Base-by-base conservation (phyloP, 495 filamentous ascomycete genomes). In the Penicillium cosmopolitanum region DNA sequence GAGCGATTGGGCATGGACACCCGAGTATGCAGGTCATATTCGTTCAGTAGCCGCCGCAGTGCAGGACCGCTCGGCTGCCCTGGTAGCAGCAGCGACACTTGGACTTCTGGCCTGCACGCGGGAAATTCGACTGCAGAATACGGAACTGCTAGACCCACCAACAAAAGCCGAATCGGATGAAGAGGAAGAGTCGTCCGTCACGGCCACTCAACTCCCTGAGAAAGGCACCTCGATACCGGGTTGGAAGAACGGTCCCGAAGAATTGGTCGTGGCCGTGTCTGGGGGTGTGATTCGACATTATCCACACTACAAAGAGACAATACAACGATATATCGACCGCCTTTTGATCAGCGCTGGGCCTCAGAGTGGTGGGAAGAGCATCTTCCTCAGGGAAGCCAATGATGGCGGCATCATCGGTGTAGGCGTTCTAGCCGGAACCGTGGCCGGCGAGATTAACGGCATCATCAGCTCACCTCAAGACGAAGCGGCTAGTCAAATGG, bases 331-430 rank as follows among this genome's bases (percentile, higher is more conserved):
- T 64, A 76, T 91, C 23, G 84, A 90, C 66, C 72, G 77, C 18
- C 80, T 91, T 2, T 64, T 89, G 19, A 64, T 75, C 5, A 72
- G 72, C 13, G 81, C 83, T 33, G 82, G 82, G 33, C 74, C 74
- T 3, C 67, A 74, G 2, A 70, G 80, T 23, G 68, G 68, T 11
- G 80, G 79, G 3, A 80, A 85, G 50, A 79, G 78, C 55, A 78
- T 91, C 8, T 76, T 85, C 18, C 68, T 91, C 50, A 74, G 75
- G 40, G 85, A 87, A 31, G 88, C 85, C 57, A 82, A 85, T 60
- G 87, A 91, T 69, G 89, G 88, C 6, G 89, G 88, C 1, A 85
- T 91, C 55, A 85, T 84, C 19, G 89, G 89, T 0, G 88, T 87
- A 3, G 89, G 86, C 0, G 86, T 90, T 12, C 68, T 92, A 35